Percentiles rank a stretch among this genome's conserved stretches.
These are phyloP conservation scores for Penicillium verrucosum DNA, from an alignment of 2,329 filamentous ascomycete species.

Conservation along the genomic window DNA sequence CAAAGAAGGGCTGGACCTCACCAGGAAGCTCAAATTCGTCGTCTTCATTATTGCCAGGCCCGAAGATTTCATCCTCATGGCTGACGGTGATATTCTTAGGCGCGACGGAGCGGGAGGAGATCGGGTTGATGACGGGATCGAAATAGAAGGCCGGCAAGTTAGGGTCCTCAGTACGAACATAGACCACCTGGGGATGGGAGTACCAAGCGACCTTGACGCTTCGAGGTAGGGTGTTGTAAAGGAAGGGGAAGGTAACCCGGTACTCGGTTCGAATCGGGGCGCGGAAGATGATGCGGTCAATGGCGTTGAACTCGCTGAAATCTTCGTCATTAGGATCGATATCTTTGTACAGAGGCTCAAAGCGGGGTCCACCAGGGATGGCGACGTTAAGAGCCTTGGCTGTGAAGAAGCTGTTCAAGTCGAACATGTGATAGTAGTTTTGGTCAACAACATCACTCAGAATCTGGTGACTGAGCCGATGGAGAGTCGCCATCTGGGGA, in stretches of 20 bases:
- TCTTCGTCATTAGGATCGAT: conserved; percentile 98
- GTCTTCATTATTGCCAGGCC: conserved; percentile 74
- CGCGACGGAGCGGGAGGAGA: conserved; percentile 89
- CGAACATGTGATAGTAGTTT: conserved; percentile 98
- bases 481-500: conserved; percentile 93
- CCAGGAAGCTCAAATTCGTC: conserved; percentile 80
- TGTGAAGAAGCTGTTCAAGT: conserved; percentile 89
- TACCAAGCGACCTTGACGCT: conserved; percentile 94
- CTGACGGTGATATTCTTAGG: conserved; percentile 90
- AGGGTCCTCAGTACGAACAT: conserved; percentile 80
- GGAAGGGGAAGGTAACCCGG: conserved; percentile 85
- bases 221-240: conserved; percentile 94
- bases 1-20: conserved; percentile 81
- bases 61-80: conserved; percentile 93
- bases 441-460: conserved; percentile 89
- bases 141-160: conserved; percentile 96
- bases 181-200: conserved; percentile 88
- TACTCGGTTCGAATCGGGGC: conserved; percentile 93
- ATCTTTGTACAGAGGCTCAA: conserved; percentile 97
- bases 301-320: conserved; percentile 99
- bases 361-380: conserved; percentile 93
- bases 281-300: conserved; percentile 98
- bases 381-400: conserved; percentile 97
- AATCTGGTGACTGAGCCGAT: conserved; percentile 85
- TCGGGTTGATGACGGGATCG: conserved; percentile 95